A percentile compares a stretch with the other conserved stretches of the same genome.
These are phyloP conservation scores for Crepidotus variabilis DNA, from an alignment of 768 basidiomycete species.

Conservation along the genomic window DNA sequence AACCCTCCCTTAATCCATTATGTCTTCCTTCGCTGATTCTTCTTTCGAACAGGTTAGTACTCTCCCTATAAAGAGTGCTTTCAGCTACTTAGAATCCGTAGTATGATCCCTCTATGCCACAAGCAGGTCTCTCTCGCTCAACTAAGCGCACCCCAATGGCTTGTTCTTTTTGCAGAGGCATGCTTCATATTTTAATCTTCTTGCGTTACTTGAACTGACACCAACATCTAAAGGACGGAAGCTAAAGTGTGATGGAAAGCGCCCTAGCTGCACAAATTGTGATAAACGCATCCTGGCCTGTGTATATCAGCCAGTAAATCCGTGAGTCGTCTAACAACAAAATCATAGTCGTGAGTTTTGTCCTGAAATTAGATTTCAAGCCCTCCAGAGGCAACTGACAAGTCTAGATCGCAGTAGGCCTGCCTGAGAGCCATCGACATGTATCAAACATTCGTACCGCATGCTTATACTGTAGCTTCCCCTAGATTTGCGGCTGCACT, in stretches of 20 bases:
- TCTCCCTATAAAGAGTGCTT: background rate
- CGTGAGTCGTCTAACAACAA: constrained; percentile 34
- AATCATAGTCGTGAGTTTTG: background rate
- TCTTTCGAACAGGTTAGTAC: constrained; percentile 10
- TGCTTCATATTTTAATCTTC: constrained; percentile 8
- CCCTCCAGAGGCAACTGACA: background rate
- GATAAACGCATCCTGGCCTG: constrained; percentile 56
- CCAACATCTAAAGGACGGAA: constrained; percentile 47
- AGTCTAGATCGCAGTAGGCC: no score
- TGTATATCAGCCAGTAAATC: constrained; percentile 53
- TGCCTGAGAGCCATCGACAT: no score
- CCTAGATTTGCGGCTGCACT: no score
- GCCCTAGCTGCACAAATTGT: constrained; percentile 66
- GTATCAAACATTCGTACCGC: no score
- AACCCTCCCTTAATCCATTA: background rate
- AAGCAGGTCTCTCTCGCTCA: background rate
- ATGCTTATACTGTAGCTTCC: no score
- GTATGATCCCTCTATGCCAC: constrained; percentile 8
- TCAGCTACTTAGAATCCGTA: constrained; percentile 3
- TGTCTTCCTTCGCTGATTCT: constrained; percentile 5
- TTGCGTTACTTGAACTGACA: background rate
- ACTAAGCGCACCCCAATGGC: constrained; percentile 62
- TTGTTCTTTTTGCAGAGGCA: constrained; percentile 71
- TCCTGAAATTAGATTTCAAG: background rate
- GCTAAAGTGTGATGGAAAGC: constrained; percentile 66